phyloP scores from a whole-genome alignment of 2,329 filamentous ascomycete species.

The Zarea fungicola region DNA sequence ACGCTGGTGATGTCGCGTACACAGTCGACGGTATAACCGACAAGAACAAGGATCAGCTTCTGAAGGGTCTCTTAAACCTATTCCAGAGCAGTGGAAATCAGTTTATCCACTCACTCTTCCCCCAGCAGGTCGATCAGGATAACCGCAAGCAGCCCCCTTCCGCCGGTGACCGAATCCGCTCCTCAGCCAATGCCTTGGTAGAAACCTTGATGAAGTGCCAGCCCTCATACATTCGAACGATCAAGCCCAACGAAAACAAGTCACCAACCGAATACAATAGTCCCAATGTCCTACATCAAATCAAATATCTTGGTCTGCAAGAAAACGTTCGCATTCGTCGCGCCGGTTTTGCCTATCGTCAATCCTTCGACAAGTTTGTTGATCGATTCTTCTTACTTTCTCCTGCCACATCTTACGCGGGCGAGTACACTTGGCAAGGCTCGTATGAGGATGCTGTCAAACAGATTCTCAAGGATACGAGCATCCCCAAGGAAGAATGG shows the following conservation, averaged over 20 bases:
- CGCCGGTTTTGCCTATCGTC: slow-evolving; percentile 93
- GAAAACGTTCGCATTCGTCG: slow-evolving; percentile 97
- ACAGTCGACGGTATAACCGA: slow-evolving; percentile 95
- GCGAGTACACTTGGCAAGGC: slow-evolving; percentile 94
- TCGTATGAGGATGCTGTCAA: slow-evolving; percentile 81
- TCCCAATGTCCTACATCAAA: slow-evolving; percentile 91
- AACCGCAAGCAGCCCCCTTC: slow-evolving; percentile 92
- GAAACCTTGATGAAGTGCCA: slow-evolving; percentile 95
- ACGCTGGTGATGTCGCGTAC: slow-evolving; percentile 94
- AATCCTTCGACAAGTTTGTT: slow-evolving; percentile 96
- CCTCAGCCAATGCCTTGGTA: slow-evolving; percentile 90
- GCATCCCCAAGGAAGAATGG: slow-evolving; percentile 91
- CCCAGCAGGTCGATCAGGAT: slow-evolving; percentile 88
- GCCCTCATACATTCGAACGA: slow-evolving; percentile 96
- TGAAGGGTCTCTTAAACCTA: slow-evolving; percentile 88
- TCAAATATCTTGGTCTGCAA: slow-evolving; percentile 98
- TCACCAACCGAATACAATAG: slow-evolving; percentile 88
- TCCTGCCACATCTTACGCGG: slow-evolving; percentile 90
- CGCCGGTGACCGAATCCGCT: slow-evolving; percentile 91
- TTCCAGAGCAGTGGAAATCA: slow-evolving; percentile 77
- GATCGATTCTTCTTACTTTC: slow-evolving; percentile 95
- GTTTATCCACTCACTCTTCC: slow-evolving; percentile 87
- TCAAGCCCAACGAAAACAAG: slow-evolving; percentile 99
- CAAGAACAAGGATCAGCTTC: slow-evolving; percentile 96
- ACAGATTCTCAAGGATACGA: slow-evolving; percentile 93